These are phyloP conservation scores for Candida multigemmis DNA, from an alignment of 805 yeast species.

Conservation along the genomic window DNA sequence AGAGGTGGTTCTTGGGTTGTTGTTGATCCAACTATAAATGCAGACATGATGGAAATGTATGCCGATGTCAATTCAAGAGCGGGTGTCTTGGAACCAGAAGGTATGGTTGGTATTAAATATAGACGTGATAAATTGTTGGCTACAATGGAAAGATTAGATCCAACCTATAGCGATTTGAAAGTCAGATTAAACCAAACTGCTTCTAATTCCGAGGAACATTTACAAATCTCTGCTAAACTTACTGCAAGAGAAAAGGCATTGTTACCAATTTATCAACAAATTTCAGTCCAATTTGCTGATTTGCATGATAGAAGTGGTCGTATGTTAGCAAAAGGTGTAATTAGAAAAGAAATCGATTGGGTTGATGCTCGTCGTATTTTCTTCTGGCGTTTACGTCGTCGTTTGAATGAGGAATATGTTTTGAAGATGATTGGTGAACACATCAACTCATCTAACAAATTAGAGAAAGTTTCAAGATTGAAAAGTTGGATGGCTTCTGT, in stretches of 20 bases:
- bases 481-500: slow-evolving; percentile 80
- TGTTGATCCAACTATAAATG: slow-evolving; percentile 95
- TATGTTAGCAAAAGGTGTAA: slow-evolving; percentile 91
- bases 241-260: slow-evolving; percentile 71
- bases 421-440: slow-evolving; percentile 64
- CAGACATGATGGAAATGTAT: slow-evolving; percentile 98
- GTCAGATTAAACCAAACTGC: slow-evolving; percentile 43
- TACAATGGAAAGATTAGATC: slow-evolving; percentile 89
- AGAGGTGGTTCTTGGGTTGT: slow-evolving; percentile 99
- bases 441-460: slow-evolving; percentile 45
- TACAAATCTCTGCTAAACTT: slow-evolving; percentile 55
- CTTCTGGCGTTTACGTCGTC: slow-evolving; percentile 98
- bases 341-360: slow-evolving; percentile 83
- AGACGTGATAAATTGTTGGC: slow-evolving; percentile 84
- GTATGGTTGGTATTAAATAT: slow-evolving; percentile 98
- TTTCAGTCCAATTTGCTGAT: slow-evolving; percentile 94
- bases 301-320: slow-evolving; percentile 96
- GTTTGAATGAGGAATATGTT: slow-evolving; percentile 86
- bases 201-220: slow-evolving; percentile 55
- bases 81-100: slow-evolving; percentile 98
- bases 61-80: slow-evolving; percentile 95
- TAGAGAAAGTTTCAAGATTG: slow-evolving; percentile 80
- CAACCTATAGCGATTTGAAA: slow-evolving; percentile 61
- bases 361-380: slow-evolving; percentile 83
- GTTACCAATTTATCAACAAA: slow-evolving; percentile 84